Conservation (phyloP, 176 grass and related monocot genomes). For the Bothriochloa decipiens region DNA sequence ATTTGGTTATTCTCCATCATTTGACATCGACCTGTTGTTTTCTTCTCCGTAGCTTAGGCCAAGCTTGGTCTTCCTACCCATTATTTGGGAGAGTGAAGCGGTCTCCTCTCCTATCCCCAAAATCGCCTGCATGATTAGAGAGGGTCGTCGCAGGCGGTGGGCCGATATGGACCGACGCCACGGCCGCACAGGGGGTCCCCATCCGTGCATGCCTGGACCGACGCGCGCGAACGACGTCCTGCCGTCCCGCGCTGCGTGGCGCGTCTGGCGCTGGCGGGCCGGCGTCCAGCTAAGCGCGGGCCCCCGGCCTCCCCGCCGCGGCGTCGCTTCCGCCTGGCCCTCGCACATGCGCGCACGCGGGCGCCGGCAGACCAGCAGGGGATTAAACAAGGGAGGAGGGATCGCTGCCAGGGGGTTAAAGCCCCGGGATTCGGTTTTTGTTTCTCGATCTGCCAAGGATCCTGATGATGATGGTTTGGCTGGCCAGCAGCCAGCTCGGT, state of each 20-base stretch:
- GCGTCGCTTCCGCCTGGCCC: background rate
- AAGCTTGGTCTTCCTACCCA: background rate
- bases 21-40: conserved; percentile 4
- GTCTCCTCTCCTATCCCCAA: no score
- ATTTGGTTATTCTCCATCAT: background rate
- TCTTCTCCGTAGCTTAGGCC: background rate
- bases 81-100: background rate
- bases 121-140: background rate
- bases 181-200: background rate
- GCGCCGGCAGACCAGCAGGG: background rate
- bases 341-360: conserved; percentile 22
- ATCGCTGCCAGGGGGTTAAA: conserved; percentile 10
- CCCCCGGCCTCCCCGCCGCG: background rate
- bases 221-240: no score
- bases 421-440: background rate
- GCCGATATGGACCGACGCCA: background rate
- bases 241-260: background rate
- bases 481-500: background rate
- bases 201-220: background rate
- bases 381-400: background rate
- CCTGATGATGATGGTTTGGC: background rate
- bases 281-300: no score
- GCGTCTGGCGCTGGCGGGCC: background rate
- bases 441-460: background rate
- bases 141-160: background rate